Conservation (phyloP, 2,329 filamentous ascomycete species). For the Phialophora expanda region DNA sequence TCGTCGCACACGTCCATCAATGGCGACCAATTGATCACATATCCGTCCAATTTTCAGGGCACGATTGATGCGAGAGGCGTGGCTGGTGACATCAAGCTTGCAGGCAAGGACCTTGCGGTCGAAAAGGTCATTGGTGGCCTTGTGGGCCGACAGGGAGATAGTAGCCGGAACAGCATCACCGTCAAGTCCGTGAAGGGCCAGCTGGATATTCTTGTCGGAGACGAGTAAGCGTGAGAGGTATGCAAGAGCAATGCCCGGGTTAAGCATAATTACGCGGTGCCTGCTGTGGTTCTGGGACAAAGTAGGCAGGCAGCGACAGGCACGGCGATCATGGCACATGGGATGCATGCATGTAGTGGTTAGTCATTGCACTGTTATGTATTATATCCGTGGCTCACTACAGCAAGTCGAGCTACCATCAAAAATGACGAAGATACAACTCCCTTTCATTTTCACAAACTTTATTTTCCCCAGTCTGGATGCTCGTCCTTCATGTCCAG, state of each 20-base stretch:
- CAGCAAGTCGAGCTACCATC: background rate
- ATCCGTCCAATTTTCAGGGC: conserved; percentile 33
- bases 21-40: conserved; percentile 31
- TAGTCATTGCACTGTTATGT: background rate
- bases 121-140: conserved; percentile 31
- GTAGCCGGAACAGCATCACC: conserved; percentile 23
- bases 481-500: background rate
- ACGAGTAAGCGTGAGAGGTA: conserved; percentile 11
- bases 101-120: conserved; percentile 30
- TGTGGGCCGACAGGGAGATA: conserved; percentile 28
- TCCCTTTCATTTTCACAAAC: background rate
- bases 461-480: too few relatives aligned
- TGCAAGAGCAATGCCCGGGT: background rate
- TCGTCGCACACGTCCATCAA: conserved; percentile 24
- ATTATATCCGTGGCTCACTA: background rate
- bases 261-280: background rate
- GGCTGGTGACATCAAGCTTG: conserved; percentile 28
- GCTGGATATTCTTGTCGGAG: conserved; percentile 32
- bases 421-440: background rate
- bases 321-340: background rate
- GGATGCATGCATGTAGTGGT: background rate
- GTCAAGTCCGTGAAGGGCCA: conserved; percentile 29
- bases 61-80: conserved; percentile 30
- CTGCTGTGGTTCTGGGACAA: background rate
- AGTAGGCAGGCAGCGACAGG: background rate